Evolutionary conservation across 176 grass and related monocot genomes (phyloP).

Genomic region (Lolium rigidum): DNA sequence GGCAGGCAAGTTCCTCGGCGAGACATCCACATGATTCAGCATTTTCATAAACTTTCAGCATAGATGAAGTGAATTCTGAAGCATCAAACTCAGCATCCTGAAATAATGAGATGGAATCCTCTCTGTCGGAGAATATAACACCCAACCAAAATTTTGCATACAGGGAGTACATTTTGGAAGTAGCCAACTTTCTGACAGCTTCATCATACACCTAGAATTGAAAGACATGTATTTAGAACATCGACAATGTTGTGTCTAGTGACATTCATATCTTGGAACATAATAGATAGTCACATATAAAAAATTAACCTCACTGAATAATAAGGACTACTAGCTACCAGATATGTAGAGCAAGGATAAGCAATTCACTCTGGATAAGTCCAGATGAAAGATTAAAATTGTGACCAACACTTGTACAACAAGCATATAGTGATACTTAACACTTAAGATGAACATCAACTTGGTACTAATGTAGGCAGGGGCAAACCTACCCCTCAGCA

Average conservation of each 20-base stretch:
- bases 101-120: conserved; percentile 53
- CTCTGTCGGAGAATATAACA: conserved; percentile 50
- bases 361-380: conserved; percentile 10
- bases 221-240: conserved; percentile 6
- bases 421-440: conserved; percentile 9
- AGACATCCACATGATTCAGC: conserved; percentile 71
- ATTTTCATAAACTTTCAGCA: conserved; percentile 71
- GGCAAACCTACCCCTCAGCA: too few relatives aligned
- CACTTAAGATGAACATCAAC: background rate
- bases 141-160: conserved; percentile 85
- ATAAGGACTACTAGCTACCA: background rate
- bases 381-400: conserved; percentile 11
- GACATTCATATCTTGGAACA: background rate
- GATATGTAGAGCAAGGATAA: background rate
- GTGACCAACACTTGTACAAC: background rate
- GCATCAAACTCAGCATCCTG: conserved; percentile 51
- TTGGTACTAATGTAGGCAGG: too few relatives aligned
- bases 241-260: background rate
- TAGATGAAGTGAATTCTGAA: conserved; percentile 57
- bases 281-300: background rate
- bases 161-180: conserved; percentile 84
- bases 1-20: conserved; percentile 72
- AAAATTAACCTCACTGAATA: background rate
- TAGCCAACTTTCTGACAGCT: conserved; percentile 72
- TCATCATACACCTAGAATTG: conserved; percentile 79